Evolutionary conservation across 306 rosid genomes (phyloP).

Genomic region (Trichosanthes cucumerina): DNA sequence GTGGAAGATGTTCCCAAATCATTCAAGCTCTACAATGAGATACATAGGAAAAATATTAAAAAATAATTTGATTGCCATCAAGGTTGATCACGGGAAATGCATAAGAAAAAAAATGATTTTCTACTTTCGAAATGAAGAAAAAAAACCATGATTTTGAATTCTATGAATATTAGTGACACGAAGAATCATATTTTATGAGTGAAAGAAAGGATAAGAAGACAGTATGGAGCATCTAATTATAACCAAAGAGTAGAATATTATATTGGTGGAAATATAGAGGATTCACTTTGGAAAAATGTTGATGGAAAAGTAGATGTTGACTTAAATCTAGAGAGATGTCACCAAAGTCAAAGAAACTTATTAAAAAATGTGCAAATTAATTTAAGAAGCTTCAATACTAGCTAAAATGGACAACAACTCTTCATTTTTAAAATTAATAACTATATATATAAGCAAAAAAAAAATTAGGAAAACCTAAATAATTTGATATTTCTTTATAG

Average conservation of each 20-base stretch:
- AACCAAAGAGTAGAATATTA: not conserved
- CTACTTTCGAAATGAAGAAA: not conserved
- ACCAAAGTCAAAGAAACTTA: not conserved
- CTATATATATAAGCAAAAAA: not conserved
- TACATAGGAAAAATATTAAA: not conserved
- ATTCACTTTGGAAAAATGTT: not conserved
- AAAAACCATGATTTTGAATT: not conserved
- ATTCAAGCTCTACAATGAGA: constrained; percentile 22
- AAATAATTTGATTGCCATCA: not conserved
- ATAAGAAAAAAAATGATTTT: not conserved
- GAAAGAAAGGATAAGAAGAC: not conserved
- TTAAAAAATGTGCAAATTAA: not conserved
- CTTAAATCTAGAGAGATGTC: not conserved
- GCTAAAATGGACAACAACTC: not conserved
- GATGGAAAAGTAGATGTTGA: not conserved
- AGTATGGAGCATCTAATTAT: not conserved
- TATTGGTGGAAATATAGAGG: not conserved
- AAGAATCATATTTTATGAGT: not conserved
- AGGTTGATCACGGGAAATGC: constrained; percentile 18
- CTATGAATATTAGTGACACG: not conserved
- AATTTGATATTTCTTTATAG: not conserved
- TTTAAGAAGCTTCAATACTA: not conserved
- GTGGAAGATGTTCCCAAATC: constrained; percentile 19
- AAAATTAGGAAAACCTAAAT: not conserved
- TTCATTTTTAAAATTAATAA: not conserved